phyloP scores from a whole-genome alignment of 805 yeast genomes.

The Candida silvatica region DNA sequence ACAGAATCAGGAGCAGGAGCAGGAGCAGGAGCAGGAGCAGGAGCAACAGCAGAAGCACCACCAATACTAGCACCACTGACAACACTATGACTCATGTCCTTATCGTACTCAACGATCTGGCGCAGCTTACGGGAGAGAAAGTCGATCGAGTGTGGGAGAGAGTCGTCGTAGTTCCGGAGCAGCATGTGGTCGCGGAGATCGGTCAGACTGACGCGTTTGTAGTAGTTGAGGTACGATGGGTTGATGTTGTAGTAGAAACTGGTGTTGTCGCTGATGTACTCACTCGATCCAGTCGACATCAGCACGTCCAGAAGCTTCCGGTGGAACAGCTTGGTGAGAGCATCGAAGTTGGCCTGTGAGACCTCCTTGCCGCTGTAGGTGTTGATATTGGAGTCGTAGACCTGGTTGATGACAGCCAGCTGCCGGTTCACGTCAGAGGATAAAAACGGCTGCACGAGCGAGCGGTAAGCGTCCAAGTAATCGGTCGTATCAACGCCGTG shows the following conservation, averaged over 20 bases:
- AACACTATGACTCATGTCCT: too few species aligned
- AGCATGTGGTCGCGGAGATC: slow-evolving; percentile 13
- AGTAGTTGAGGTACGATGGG: slow-evolving; percentile 9
- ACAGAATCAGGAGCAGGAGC: too few species aligned
- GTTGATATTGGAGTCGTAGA: slow-evolving; percentile 1
- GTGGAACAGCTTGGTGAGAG: slow-evolving; percentile 7
- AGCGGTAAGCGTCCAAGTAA: slow-evolving; percentile 4
- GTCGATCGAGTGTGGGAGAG: slow-evolving; percentile 6
- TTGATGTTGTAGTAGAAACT: slow-evolving; percentile 12
- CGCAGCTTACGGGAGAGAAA: slow-evolving; percentile 13
- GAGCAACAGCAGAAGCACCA: too few species aligned
- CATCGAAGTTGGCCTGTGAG: slow-evolving; percentile 5
- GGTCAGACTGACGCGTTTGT: slow-evolving; percentile 8
- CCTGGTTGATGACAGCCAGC: not conserved
- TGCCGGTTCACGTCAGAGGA: not conserved
- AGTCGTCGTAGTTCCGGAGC: slow-evolving; percentile 14
- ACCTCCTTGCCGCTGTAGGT: not conserved
- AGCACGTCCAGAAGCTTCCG: slow-evolving; percentile 8
- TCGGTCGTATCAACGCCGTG: not conserved
- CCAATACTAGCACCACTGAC: too few species aligned
- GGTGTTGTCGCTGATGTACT: slow-evolving; percentile 13
- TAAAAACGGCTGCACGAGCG: slow-evolving; percentile 1
- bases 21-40: too few species aligned
- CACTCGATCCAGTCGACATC: slow-evolving; percentile 13
- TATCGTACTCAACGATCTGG: slow-evolving; percentile 13